Percentiles rank a stretch among this genome's conserved stretches.
Evolutionary conservation across 2,329 filamentous ascomycete species (phyloP).

Genomic region (Trichoderma cornu-damae): DNA sequence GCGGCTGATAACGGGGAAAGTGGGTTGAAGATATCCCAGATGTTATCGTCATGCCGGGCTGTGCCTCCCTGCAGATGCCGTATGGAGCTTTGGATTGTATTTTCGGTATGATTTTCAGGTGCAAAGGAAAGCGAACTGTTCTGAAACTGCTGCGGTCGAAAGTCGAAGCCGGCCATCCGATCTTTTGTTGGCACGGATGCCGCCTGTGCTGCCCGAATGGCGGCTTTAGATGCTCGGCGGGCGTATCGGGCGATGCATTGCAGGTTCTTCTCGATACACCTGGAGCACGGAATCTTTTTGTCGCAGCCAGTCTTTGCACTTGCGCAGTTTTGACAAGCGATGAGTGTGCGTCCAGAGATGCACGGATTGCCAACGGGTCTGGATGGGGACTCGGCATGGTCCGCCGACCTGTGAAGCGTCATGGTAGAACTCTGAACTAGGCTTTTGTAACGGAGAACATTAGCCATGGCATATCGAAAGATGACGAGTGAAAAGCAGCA

Average conservation of each 20-base stretch:
- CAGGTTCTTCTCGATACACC: constrained; percentile 35
- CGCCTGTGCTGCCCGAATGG: constrained; percentile 40
- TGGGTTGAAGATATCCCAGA: not conserved
- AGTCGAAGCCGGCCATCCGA: not conserved
- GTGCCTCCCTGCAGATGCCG: not conserved
- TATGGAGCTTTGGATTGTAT: not conserved
- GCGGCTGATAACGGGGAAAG: not conserved
- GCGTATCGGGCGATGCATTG: constrained; percentile 44
- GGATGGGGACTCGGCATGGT: not conserved
- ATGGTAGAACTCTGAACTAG: not conserved
- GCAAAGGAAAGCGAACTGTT: not conserved
- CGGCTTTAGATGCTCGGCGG: constrained; percentile 46
- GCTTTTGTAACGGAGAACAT: not conserved
- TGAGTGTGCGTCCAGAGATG: constrained; percentile 33
- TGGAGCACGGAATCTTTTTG: constrained; percentile 36
- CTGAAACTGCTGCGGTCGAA: not conserved
- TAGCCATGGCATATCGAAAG: not conserved
- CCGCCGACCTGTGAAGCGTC: not conserved
- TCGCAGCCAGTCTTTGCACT: constrained; percentile 38
- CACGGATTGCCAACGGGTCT: not conserved
- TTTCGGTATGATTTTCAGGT: not conserved
- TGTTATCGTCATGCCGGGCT: not conserved
- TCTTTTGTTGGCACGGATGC: not conserved
- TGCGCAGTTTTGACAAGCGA: constrained; percentile 39
- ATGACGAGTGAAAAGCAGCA: not conserved